These are phyloP conservation scores for Lasiosphaeria miniovina DNA, from an alignment of 495 filamentous ascomycete genomes.

Conservation along the genomic window DNA sequence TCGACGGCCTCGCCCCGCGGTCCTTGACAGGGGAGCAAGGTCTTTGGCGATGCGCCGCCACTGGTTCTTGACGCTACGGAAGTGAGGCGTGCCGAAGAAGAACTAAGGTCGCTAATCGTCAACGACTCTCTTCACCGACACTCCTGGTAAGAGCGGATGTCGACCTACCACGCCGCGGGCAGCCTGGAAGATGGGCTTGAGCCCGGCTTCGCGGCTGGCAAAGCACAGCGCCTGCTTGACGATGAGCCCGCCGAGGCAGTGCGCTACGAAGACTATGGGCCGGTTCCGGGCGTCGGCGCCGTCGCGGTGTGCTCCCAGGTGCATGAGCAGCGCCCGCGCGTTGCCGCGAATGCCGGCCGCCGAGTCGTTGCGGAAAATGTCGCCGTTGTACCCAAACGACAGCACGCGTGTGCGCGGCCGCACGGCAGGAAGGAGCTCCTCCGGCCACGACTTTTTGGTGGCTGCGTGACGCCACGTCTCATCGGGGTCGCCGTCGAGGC, in stretches of 20 bases:
- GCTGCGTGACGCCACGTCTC: not conserved
- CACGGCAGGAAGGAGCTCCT: conserved; percentile 4
- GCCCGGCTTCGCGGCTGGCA: conserved; percentile 5
- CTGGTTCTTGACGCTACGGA: no score
- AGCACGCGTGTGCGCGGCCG: conserved; percentile 12
- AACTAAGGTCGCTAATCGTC: no score
- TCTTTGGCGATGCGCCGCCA: no score
- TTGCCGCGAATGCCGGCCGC: conserved; percentile 14
- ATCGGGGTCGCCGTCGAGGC: conserved; percentile 1
- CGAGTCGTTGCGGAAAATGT: conserved; percentile 16
- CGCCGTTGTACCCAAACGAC: conserved; percentile 17
- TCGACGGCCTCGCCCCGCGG: no score
- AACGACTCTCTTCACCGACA: no score
- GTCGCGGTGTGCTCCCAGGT: not conserved
- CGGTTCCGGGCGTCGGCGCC: not conserved
- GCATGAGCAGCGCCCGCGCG: conserved; percentile 11
- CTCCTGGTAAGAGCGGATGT: no score
- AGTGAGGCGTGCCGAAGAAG: no score
- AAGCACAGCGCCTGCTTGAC: conserved; percentile 18
- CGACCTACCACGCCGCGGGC: no score
- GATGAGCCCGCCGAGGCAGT: conserved; percentile 18
- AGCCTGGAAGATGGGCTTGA: no score
- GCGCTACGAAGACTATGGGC: conserved; percentile 15
- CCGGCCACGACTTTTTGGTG: conserved; percentile 8
- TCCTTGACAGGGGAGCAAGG: no score